phyloP scores from a whole-genome alignment of 768 basidiomycete genomes.

The Podaxis sp. region DNA sequence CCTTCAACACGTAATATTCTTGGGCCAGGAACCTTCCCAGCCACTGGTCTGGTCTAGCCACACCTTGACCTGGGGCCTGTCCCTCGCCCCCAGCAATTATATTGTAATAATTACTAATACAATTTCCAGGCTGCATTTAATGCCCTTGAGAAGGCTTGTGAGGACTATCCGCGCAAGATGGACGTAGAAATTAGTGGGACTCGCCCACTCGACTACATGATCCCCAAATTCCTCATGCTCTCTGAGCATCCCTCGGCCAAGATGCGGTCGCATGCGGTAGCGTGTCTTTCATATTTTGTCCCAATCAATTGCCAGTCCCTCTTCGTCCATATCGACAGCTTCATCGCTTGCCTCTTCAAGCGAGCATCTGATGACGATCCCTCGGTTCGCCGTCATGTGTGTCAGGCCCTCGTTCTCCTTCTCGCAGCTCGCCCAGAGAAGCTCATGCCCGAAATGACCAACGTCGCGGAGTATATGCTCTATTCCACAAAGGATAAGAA shows the following conservation, averaged over 20 bases:
- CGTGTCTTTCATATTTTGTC: constrained; percentile 93
- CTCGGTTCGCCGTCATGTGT: constrained; percentile 93
- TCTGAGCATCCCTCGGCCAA: constrained; percentile 84
- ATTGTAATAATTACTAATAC: constrained; percentile 15
- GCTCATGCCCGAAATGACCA: constrained; percentile 92
- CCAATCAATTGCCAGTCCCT: constrained; percentile 86
- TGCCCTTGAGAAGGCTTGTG: constrained; percentile 92
- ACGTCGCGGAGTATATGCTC: constrained; percentile 98
- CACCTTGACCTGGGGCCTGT: background rate
- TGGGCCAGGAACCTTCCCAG: background rate
- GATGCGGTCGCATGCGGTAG: constrained; percentile 91
- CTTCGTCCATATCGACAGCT: constrained; percentile 87
- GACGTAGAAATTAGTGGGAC: constrained; percentile 92
- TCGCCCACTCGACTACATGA: constrained; percentile 94
- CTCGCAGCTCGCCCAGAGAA: constrained; percentile 94
- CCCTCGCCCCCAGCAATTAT: background rate
- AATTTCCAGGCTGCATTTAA: constrained; percentile 79
- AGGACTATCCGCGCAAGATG: constrained; percentile 94
- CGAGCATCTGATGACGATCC: constrained; percentile 92
- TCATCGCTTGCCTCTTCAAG: constrained; percentile 92
- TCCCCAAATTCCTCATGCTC: constrained; percentile 90
- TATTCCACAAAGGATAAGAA: constrained; percentile 98
- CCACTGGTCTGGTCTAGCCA: background rate
- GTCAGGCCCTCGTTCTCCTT: constrained; percentile 91
- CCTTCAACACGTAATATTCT: constrained; percentile 12